A percentile compares a stretch with the other conserved stretches of the same genome.
phyloP scores from a whole-genome alignment of 306 rosid species.

The Cucumis hystrix region DNA sequence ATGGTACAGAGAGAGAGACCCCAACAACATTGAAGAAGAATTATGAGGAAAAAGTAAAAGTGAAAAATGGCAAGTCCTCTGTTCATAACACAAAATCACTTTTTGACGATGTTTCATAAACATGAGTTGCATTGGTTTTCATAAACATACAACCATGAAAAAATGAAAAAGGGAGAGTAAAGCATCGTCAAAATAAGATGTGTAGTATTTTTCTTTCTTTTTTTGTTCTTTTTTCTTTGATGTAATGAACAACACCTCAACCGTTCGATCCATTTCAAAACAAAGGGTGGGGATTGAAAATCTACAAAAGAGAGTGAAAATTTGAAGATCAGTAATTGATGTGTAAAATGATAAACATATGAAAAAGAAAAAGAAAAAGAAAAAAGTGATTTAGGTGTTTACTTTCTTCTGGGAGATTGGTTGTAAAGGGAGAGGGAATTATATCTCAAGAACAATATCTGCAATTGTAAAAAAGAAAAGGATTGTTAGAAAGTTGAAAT shows the following conservation, averaged over 20 bases:
- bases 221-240: not conserved
- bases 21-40: not conserved
- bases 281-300: conserved; percentile 1
- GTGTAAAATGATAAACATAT: not conserved
- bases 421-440: conserved; percentile 6
- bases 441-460: conserved; percentile 97
- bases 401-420: conserved; percentile 4
- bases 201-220: not conserved
- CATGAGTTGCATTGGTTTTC: conserved; percentile 45
- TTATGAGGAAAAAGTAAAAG: not conserved
- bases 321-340: not conserved
- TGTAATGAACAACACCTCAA: conserved; percentile 16
- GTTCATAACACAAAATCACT: conserved; percentile 14
- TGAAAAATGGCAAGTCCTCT: conserved; percentile 20
- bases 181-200: conserved; percentile 13
- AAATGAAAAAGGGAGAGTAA: conserved; percentile 21
- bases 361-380: too few species aligned
- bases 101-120: conserved; percentile 24
- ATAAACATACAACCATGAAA: conserved; percentile 64
- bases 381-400: not conserved
- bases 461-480: conserved; percentile 21
- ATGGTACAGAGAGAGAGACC: conserved; percentile 31
- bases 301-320: conserved; percentile 7
- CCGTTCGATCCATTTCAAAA: conserved; percentile 1
- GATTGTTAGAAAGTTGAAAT: not conserved